These are phyloP conservation scores for Ceratocystiopsis brevicomis DNA, from an alignment of 2,329 filamentous ascomycete genomes.

Conservation along the genomic window DNA sequence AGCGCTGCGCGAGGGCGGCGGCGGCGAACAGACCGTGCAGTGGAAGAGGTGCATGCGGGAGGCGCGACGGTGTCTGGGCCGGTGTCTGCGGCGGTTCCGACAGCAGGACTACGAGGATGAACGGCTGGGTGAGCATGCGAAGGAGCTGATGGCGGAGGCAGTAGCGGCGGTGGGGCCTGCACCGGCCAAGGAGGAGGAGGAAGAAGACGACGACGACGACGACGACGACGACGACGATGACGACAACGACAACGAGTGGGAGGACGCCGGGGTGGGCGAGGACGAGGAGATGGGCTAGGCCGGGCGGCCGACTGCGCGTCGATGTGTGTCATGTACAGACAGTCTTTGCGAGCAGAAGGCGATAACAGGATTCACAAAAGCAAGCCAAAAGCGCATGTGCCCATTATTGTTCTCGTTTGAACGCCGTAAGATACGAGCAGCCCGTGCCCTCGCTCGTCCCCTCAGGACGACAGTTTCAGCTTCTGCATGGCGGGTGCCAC, in stretches of 20 bases:
- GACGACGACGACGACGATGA: conserved; percentile 31
- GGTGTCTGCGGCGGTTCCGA: conserved; percentile 62
- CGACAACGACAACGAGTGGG: too few species aligned
- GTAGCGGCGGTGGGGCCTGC: conserved; percentile 45
- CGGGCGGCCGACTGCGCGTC: not conserved
- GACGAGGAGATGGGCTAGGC: conserved; percentile 18
- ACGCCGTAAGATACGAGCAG: too few species aligned
- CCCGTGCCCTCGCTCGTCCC: too few species aligned
- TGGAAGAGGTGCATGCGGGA: conserved; percentile 33
- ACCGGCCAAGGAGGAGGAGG: conserved; percentile 27
- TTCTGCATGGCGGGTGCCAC: conserved; percentile 40
- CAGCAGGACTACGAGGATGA: conserved; percentile 73
- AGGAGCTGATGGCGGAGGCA: conserved; percentile 47
- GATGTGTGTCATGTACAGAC: not conserved
- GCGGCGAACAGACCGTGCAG: conserved; percentile 12
- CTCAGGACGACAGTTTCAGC: conserved; percentile 36
- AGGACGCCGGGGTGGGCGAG: conserved; percentile 31
- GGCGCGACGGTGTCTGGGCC: conserved; percentile 65
- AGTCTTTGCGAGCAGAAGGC: not conserved
- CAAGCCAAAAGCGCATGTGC: too few species aligned
- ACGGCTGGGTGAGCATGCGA: conserved; percentile 53
- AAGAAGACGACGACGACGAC: conserved; percentile 36
- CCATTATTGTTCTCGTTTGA: too few species aligned
- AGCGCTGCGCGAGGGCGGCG: conserved; percentile 34
- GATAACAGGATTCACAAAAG: too few species aligned